Percentiles rank a stretch among this genome's conserved stretches.
Conservation (phyloP, 2,329 filamentous ascomycete genomes). For the Ceratocystis cacaofunesta region DNA sequence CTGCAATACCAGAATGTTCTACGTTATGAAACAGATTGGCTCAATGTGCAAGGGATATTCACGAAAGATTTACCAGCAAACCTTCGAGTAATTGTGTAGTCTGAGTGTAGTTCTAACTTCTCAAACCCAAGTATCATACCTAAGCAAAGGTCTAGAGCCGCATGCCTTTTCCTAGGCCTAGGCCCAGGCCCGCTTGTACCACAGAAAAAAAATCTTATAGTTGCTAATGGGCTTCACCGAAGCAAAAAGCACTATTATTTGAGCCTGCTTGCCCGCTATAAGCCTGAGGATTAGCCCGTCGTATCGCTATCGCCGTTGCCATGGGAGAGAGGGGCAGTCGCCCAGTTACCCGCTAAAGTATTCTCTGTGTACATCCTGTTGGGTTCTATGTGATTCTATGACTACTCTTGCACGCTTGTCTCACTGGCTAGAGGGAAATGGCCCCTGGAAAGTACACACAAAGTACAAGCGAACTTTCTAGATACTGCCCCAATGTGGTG, state of each 20-base stretch:
- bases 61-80: not conserved
- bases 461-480: constrained; percentile 14
- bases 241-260: not conserved
- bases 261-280: not conserved
- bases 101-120: not conserved
- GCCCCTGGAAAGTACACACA: constrained; percentile 11
- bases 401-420: not conserved
- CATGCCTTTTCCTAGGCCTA: not conserved
- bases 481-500: constrained; percentile 4
- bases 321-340: not conserved
- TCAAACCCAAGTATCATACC: not conserved
- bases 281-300: not conserved
- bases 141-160: not conserved
- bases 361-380: constrained; percentile 8
- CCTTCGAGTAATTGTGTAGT: not conserved
- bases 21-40: not conserved
- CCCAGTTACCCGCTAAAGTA: not conserved
- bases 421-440: not conserved
- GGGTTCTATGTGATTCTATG: constrained; percentile 16
- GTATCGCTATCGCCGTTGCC: constrained; percentile 10
- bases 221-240: not conserved
- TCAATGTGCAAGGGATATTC: not conserved
- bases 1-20: not conserved
- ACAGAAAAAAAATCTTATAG: not conserved
- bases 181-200: not conserved